phyloP scores from a whole-genome alignment of 148 eudicot species.

The Amaranthus palmeri region DNA sequence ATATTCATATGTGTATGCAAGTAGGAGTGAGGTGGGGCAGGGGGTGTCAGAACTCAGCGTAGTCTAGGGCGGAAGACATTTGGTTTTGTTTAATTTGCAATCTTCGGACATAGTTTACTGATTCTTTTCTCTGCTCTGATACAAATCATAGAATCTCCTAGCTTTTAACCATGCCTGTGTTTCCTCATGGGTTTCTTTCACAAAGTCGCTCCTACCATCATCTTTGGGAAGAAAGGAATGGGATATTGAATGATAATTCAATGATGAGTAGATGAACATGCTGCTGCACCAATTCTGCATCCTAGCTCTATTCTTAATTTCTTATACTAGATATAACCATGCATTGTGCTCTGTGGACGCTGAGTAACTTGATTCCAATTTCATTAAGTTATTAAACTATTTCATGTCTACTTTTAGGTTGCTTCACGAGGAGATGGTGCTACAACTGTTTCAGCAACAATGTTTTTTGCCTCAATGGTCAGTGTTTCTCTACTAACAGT shows the following conservation, averaged over 20 bases:
- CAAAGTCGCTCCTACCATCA: background rate
- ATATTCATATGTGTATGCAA: too few relatives aligned
- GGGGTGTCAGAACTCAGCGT: too few relatives aligned
- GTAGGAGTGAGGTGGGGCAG: too few relatives aligned
- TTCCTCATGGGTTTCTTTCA: background rate
- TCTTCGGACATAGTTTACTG: background rate
- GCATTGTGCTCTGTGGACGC: background rate
- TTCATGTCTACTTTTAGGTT: constrained; percentile 43
- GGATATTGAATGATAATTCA: background rate
- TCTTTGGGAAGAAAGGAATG: background rate
- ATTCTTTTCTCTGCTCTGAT: background rate
- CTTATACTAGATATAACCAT: background rate
- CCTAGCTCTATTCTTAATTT: background rate
- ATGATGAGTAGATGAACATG: background rate
- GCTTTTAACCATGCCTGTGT: background rate
- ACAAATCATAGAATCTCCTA: background rate
- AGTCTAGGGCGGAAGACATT: too few relatives aligned
- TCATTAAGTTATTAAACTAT: background rate
- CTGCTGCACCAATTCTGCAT: background rate
- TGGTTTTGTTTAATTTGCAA: too few relatives aligned
- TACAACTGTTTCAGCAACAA: constrained; percentile 95
- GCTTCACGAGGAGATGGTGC: constrained; percentile 83
- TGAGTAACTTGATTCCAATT: background rate
- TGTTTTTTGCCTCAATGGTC: constrained; percentile 90
- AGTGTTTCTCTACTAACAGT: background rate